phyloP scores from a whole-genome alignment of 495 filamentous ascomycete genomes.

The Neurospora intermedia region DNA sequence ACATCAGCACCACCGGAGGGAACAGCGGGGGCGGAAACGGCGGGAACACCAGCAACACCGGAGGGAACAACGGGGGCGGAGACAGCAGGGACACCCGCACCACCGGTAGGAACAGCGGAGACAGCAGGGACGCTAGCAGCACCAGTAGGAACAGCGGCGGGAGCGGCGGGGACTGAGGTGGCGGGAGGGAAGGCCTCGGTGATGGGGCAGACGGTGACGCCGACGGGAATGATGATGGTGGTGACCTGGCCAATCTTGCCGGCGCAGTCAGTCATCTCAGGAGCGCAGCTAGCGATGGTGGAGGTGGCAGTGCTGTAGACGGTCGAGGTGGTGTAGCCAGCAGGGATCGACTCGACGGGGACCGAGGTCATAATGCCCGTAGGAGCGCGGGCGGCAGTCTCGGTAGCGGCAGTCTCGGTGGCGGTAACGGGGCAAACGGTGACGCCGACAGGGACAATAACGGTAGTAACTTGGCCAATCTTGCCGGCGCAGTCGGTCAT shows the following conservation, averaged over 20 bases:
- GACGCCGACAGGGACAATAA: constrained; percentile 28
- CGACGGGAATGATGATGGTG: constrained; percentile 27
- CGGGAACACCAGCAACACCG: no score
- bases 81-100: not conserved
- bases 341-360: constrained; percentile 2
- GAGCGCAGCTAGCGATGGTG: constrained; percentile 46
- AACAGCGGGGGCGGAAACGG: no score
- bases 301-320: constrained; percentile 43
- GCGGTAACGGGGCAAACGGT: constrained; percentile 35
- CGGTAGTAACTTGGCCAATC: constrained; percentile 23
- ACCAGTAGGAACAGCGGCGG: not conserved
- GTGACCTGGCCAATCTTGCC: constrained; percentile 30
- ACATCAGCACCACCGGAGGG: not conserved
- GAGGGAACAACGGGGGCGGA: no score
- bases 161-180: not conserved
- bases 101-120: not conserved
- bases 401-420: no score
- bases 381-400: constrained; percentile 9
- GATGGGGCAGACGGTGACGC: constrained; percentile 28
- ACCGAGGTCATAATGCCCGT: constrained; percentile 2
- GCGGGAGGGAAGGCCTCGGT: constrained; percentile 5
- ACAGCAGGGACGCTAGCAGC: not conserved
- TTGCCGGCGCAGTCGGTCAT: constrained; percentile 43
- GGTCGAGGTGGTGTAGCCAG: constrained; percentile 29
- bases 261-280: constrained; percentile 48